Evolutionary conservation across 306 rosid species (phyloP).

Genomic region (Cicer judaicum): DNA sequence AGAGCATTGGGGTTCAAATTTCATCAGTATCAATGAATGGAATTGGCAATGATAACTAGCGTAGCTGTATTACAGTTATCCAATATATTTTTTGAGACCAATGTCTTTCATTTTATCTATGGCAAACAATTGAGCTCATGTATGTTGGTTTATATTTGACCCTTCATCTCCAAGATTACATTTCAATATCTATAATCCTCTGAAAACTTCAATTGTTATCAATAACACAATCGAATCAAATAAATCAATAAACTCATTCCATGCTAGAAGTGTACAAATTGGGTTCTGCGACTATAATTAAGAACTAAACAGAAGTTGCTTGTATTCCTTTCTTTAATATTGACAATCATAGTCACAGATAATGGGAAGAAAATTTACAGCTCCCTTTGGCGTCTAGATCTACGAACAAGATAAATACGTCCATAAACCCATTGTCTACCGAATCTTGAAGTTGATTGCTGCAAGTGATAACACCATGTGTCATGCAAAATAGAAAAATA

Average conservation of each 20-base stretch:
- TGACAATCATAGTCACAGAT: slow-evolving; percentile 27
- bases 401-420: slow-evolving; percentile 79
- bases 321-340: slow-evolving; percentile 35
- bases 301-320: slow-evolving; percentile 11
- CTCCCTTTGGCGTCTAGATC: slow-evolving; percentile 55
- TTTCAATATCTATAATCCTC: not conserved
- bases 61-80: not conserved
- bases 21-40: not conserved
- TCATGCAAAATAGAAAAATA: slow-evolving; percentile 21
- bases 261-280: slow-evolving; percentile 12
- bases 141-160: not conserved
- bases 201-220: not conserved
- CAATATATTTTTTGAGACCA: not conserved
- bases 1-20: not conserved
- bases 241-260: slow-evolving; percentile 28
- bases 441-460: slow-evolving; percentile 67
- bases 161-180: slow-evolving; percentile 4
- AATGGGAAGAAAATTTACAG: slow-evolving; percentile 43
- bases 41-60: not conserved
- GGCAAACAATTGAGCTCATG: not conserved
- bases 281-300: slow-evolving; percentile 15
- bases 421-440: slow-evolving; percentile 91
- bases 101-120: not conserved
- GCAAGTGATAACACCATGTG: slow-evolving; percentile 42
- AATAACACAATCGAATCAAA: not conserved